A percentile compares a stretch with the other conserved stretches of the same genome.
These are phyloP conservation scores for Picea sitchensis DNA, from an alignment of 75 land plant genomes.

Conservation along the genomic window DNA sequence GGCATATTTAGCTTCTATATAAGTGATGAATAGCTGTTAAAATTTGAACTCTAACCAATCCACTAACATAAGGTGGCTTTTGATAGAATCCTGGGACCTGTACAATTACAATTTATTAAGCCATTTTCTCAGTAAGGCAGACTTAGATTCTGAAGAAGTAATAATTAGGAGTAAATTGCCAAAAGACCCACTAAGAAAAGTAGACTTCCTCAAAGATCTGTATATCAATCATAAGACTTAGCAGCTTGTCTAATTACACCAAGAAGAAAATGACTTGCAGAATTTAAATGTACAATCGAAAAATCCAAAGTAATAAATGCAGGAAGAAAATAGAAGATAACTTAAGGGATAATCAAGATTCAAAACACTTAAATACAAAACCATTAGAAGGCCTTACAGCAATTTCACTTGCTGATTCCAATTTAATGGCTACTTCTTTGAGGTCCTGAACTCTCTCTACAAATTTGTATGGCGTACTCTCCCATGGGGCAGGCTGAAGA, in stretches of 20 bases:
- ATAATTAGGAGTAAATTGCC: background rate
- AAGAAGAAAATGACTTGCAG: background rate
- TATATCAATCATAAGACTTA: background rate
- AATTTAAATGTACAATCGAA: background rate
- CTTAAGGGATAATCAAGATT: too few relatives aligned
- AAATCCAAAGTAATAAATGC: background rate
- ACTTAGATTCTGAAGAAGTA: background rate
- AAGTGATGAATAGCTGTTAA: too few relatives aligned
- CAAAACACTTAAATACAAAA: too few relatives aligned
- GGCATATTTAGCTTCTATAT: too few relatives aligned
- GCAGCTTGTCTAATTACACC: background rate
- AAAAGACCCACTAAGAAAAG: background rate
- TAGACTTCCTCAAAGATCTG: background rate
- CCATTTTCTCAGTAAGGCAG: background rate
- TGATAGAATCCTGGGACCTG: background rate
- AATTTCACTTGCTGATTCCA: slow-evolving; percentile 65
- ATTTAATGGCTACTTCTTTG: slow-evolving; percentile 65
- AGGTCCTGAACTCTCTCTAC: slow-evolving; percentile 69
- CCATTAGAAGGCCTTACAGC: slow-evolving; percentile 41
- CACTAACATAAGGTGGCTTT: too few relatives aligned
- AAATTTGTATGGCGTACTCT: slow-evolving; percentile 65
- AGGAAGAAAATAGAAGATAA: background rate
- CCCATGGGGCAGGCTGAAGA: slow-evolving; percentile 49
- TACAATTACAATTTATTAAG: background rate
- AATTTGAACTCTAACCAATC: too few relatives aligned